Evolutionary conservation across 345 rosid species (phyloP).

Genomic region (Bruguiera parviflora): DNA sequence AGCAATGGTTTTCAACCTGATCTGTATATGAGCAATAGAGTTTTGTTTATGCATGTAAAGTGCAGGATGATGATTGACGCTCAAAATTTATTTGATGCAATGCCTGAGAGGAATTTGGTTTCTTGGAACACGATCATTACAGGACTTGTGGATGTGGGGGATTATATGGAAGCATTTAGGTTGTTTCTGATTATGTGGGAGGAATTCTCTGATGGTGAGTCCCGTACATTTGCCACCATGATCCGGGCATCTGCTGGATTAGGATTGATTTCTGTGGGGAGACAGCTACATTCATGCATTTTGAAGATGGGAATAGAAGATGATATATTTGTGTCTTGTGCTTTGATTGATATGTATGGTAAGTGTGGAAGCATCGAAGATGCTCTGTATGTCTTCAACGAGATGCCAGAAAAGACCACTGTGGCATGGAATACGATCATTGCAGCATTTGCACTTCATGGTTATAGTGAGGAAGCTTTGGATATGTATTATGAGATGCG

Average conservation of each 20-base stretch:
- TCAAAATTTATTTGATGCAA: slow-evolving; percentile 61
- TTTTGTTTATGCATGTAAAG: slow-evolving; percentile 64
- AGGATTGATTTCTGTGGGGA: slow-evolving; percentile 52
- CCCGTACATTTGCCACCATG: slow-evolving; percentile 53
- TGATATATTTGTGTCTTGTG: slow-evolving; percentile 64
- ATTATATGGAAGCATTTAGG: slow-evolving; percentile 55
- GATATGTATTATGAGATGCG: slow-evolving; percentile 67
- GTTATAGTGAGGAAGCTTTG: slow-evolving; percentile 73
- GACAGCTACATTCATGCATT: slow-evolving; percentile 63
- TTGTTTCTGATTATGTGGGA: slow-evolving; percentile 73
- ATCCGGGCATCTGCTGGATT: slow-evolving; percentile 68
- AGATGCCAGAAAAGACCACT: slow-evolving; percentile 70
- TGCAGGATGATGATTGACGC: slow-evolving; percentile 78
- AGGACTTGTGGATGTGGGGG: slow-evolving; percentile 61
- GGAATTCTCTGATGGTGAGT: slow-evolving; percentile 57
- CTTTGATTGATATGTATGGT: slow-evolving; percentile 80
- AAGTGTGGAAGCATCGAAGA: slow-evolving; percentile 82
- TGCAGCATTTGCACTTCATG: slow-evolving; percentile 78
- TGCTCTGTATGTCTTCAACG: slow-evolving; percentile 63
- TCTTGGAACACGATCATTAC: slow-evolving; percentile 60
- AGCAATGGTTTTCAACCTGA: slow-evolving; percentile 52
- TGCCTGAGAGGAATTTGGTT: slow-evolving; percentile 63
- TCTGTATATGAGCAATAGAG: slow-evolving; percentile 61
- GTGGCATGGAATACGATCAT: slow-evolving; percentile 85
- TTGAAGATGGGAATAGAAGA: slow-evolving; percentile 49